Evolutionary conservation across 2,329 filamentous ascomycete species (phyloP).

Genomic region (Lasiodiplodia hormozganensis): DNA sequence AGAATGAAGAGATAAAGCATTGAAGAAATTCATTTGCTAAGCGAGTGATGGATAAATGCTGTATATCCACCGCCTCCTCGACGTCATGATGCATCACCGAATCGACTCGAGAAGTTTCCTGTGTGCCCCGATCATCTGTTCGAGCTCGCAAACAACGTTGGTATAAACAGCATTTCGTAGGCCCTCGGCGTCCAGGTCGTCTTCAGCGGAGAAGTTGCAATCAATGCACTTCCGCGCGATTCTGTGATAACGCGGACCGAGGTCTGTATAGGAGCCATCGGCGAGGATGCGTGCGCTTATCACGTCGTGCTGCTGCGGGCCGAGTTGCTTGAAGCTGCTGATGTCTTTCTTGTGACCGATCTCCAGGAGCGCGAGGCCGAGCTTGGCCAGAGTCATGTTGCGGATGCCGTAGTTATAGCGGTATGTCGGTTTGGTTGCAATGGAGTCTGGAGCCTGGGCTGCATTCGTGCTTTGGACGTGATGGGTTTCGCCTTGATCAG

Average conservation of each 20-base stretch:
- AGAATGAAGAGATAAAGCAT: too few relatives aligned
- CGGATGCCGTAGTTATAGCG: slow-evolving; percentile 35
- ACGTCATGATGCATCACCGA: too few relatives aligned
- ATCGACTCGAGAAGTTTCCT: too few relatives aligned
- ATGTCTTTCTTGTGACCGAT: slow-evolving; percentile 38
- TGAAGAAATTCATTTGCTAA: too few relatives aligned
- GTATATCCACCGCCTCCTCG: too few relatives aligned
- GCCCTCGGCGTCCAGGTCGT: too few relatives aligned
- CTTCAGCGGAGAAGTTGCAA: not conserved
- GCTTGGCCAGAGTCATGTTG: slow-evolving; percentile 37
- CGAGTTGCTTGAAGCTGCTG: slow-evolving; percentile 32
- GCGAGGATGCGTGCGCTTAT: slow-evolving; percentile 10
- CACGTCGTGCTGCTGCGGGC: slow-evolving; percentile 4
- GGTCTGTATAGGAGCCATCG: not conserved
- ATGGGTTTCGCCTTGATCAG: not conserved
- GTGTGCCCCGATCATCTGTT: too few relatives aligned
- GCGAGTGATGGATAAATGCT: too few relatives aligned
- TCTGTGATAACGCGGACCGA: slow-evolving; percentile 3
- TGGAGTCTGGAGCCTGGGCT: not conserved
- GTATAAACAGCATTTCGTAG: too few relatives aligned
- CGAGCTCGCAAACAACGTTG: too few relatives aligned
- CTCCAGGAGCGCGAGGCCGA: slow-evolving; percentile 39
- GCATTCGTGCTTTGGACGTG: not conserved
- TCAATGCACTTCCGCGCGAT: slow-evolving; percentile 4
- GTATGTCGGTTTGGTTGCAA: not conserved